phyloP scores from a whole-genome alignment of 2,329 filamentous ascomycete genomes.

The Alternaria sp. region DNA sequence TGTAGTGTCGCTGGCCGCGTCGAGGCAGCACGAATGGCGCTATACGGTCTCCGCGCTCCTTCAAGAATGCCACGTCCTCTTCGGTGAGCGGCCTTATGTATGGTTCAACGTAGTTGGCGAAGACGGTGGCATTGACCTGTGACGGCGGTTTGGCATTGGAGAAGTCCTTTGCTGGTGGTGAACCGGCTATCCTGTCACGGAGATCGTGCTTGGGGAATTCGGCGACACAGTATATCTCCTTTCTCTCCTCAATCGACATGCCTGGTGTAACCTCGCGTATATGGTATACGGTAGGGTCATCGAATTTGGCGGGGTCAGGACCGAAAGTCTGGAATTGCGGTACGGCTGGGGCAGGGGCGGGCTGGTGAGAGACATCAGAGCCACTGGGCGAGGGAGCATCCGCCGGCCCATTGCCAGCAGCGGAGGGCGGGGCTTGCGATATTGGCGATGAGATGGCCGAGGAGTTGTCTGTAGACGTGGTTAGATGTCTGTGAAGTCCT shows the following conservation, averaged over 20 bases:
- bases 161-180: constrained; percentile 93
- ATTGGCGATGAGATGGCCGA: constrained; percentile 52
- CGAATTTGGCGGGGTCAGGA: constrained; percentile 88
- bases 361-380: constrained; percentile 66
- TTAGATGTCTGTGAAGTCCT: constrained; percentile 15
- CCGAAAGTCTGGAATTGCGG: constrained; percentile 88
- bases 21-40: constrained; percentile 87
- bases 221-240: constrained; percentile 86
- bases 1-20: constrained; percentile 85
- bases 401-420: constrained; percentile 65
- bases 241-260: constrained; percentile 87
- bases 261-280: constrained; percentile 77
- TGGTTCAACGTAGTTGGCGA: constrained; percentile 90
- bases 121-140: constrained; percentile 93
- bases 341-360: constrained; percentile 67
- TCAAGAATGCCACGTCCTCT: constrained; percentile 91
- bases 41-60: constrained; percentile 84
- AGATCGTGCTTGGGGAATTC: constrained; percentile 84
- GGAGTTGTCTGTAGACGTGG: constrained; percentile 42
- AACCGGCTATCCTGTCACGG: constrained; percentile 84
- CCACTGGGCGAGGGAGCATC: constrained; percentile 70
- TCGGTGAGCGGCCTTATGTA: constrained; percentile 90
- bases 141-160: constrained; percentile 92
- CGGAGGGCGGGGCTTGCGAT: constrained; percentile 55
- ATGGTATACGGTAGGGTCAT: constrained; percentile 93